Conservation (phyloP, 495 filamentous ascomycete species). For the Penicillium parvum region DNA sequence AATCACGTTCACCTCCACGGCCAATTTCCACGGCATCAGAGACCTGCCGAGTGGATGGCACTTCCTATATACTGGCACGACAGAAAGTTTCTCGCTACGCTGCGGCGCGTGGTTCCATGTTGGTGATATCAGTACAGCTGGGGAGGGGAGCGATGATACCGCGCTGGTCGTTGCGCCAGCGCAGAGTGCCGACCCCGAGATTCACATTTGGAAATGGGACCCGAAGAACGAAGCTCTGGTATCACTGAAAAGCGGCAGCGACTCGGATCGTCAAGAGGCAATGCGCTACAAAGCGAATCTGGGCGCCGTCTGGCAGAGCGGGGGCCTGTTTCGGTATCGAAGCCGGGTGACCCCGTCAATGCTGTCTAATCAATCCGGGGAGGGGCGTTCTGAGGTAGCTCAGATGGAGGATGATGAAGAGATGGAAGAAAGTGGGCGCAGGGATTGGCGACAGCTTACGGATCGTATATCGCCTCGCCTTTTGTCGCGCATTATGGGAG, state of each 20-base stretch:
- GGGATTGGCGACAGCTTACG: conserved; percentile 43
- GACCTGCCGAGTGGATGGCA: conserved; percentile 55
- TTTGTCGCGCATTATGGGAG: conserved; percentile 38
- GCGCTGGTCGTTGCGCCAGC: conserved; percentile 11
- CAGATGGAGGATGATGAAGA: conserved; percentile 25
- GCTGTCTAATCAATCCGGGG: conserved; percentile 11
- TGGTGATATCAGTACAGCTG: conserved; percentile 22
- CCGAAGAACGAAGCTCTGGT: conserved; percentile 27
- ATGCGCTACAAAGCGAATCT: conserved; percentile 43
- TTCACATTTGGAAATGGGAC: conserved; percentile 48
- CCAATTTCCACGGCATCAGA: conserved; percentile 57
- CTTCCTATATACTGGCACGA: conserved; percentile 57
- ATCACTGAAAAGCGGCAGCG: conserved; percentile 22
- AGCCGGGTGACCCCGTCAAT: conserved; percentile 33
- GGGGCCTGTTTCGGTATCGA: conserved; percentile 40
- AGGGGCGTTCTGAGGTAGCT: conserved; percentile 1
- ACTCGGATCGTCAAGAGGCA: conserved; percentile 27
- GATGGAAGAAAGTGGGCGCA: conserved; percentile 27
- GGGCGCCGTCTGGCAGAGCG: conserved; percentile 36
- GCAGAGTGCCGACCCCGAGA: conserved; percentile 15
- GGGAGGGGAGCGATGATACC: conserved; percentile 9
- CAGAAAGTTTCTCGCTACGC: conserved; percentile 51
- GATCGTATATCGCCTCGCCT: conserved; percentile 33
- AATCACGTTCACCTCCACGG: conserved; percentile 49
- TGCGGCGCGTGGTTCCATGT: conserved; percentile 62